These are phyloP conservation scores for Thermoascus crustaceus DNA, from an alignment of 2,329 filamentous ascomycete species.

Conservation along the genomic window DNA sequence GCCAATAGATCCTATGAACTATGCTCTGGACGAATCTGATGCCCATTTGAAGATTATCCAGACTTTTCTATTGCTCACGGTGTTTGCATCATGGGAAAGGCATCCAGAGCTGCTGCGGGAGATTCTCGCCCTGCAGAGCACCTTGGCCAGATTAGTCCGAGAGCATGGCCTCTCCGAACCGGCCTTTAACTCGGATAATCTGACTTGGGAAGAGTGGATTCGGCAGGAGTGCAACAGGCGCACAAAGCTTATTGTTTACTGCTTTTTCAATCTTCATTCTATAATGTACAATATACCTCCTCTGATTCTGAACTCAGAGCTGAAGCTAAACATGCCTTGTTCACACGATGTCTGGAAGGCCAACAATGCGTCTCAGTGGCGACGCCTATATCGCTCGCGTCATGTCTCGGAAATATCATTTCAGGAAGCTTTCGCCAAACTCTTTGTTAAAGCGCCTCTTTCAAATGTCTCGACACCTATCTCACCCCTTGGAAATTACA, in stretches of 20 bases:
- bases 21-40: conserved; percentile 35
- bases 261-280: conserved; percentile 53
- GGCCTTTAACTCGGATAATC: conserved; percentile 28
- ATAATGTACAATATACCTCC: conserved; percentile 56
- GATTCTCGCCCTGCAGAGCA: conserved; percentile 49
- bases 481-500: conserved; percentile 47
- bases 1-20: conserved; percentile 25
- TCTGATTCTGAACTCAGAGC: conserved; percentile 47
- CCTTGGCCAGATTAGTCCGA: conserved; percentile 47
- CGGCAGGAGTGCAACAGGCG: conserved; percentile 45
- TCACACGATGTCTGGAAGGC: conserved; percentile 50
- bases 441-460: conserved; percentile 33
- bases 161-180: conserved; percentile 43
- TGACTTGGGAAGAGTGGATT: conserved; percentile 48
- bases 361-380: conserved; percentile 43
- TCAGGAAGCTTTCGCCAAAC: conserved; percentile 37
- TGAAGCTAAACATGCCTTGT: conserved; percentile 48
- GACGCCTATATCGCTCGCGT: conserved; percentile 28
- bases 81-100: conserved; percentile 52
- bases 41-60: conserved; percentile 44
- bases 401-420: conserved; percentile 31
- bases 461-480: conserved; percentile 29
- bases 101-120: conserved; percentile 50
- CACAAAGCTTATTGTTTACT: conserved; percentile 50
- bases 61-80: conserved; percentile 47